phyloP scores from a whole-genome alignment of 495 filamentous ascomycete genomes.

The Daldinia vernicosa region DNA sequence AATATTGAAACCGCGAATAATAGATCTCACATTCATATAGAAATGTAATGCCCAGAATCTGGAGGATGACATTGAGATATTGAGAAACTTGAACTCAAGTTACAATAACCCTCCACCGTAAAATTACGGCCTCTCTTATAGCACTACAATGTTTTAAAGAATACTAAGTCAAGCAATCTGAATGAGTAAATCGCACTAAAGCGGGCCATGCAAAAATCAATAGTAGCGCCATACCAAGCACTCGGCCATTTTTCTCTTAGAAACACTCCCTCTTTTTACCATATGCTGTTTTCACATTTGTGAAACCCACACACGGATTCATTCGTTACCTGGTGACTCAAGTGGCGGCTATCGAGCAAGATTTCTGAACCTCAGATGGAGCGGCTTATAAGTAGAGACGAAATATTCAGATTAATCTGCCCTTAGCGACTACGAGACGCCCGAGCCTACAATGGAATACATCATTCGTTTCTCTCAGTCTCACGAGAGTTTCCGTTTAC shows the following conservation, averaged over 20 bases:
- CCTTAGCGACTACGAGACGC: conserved; percentile 10
- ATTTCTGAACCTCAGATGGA: conserved; percentile 29
- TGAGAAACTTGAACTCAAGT: conserved; percentile 1
- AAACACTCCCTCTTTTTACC: conserved; percentile 22
- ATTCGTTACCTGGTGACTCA: not conserved
- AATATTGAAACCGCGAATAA: not conserved
- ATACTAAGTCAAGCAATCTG: not conserved
- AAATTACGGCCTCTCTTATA: not conserved
- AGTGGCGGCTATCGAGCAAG: not conserved
- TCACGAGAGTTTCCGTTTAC: conserved; percentile 87
- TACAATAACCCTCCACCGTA: not conserved
- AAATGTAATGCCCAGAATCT: not conserved
- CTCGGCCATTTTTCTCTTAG: conserved; percentile 31
- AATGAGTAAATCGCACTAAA: conserved; percentile 8
- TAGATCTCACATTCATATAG: not conserved
- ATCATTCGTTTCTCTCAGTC: conserved; percentile 89
- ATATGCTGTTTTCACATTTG: conserved; percentile 18
- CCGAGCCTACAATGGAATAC: conserved; percentile 68
- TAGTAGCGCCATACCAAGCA: conserved; percentile 19
- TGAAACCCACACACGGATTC: not conserved
- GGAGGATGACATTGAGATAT: too few species aligned
- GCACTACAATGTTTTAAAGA: not conserved
- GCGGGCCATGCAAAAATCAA: conserved; percentile 1
- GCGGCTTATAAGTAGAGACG: conserved; percentile 6
- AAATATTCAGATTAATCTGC: conserved; percentile 8